Evolutionary conservation across 768 basidiomycete species (phyloP), one percentile per base, ranked within the genome.

Genomic region (Pisolithus albus): DNA sequence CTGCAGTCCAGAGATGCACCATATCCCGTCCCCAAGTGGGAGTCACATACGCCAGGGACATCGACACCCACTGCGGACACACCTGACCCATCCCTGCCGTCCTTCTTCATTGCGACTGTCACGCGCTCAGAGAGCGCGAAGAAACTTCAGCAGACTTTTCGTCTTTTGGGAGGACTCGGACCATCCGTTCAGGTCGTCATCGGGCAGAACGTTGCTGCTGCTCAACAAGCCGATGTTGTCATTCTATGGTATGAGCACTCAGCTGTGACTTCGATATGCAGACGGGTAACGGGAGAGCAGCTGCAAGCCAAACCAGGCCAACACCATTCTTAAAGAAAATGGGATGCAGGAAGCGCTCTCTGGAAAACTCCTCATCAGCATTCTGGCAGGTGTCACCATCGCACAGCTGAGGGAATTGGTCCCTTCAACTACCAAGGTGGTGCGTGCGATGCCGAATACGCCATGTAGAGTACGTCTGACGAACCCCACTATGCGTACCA

Each of bases 371-470:
- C 75, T 99, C 53, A 89, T 98, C 68, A 97, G 94, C 63, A 96
- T 98, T 65, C 84, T 97, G 30, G 94, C 96, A n/a, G 96, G 96
- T 58, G 87, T 96, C 5, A 97, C 88, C 26, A 87, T 98, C 56
- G 56, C 74, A 32, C 94, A 97, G 67, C 73, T 98, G 36, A 70
- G 75, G 42, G 75, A 68, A 5, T 88, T 86, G 87, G 88, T 93
- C 30, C 72, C 73, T 23, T 76, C 84, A 2, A 76, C 75, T n/a
- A 92, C 91, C 40, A 83, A 81, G 59, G 87, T 97, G 53, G 84
- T 98, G 53, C 84, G 96, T 51, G 90, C 92, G 10, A 99, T 99
- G 96, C 94, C 96, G 57, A 99, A 99, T 64, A 98, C 95, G 2
- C 93, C 96, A 18, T 92, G 89, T 73, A 90, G 90, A 68, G 95